A percentile compares a stretch with the other conserved stretches of the same genome.
These are phyloP conservation scores for Cytospora leucostoma DNA, from an alignment of 2,329 filamentous ascomycete genomes.

Conservation along the genomic window DNA sequence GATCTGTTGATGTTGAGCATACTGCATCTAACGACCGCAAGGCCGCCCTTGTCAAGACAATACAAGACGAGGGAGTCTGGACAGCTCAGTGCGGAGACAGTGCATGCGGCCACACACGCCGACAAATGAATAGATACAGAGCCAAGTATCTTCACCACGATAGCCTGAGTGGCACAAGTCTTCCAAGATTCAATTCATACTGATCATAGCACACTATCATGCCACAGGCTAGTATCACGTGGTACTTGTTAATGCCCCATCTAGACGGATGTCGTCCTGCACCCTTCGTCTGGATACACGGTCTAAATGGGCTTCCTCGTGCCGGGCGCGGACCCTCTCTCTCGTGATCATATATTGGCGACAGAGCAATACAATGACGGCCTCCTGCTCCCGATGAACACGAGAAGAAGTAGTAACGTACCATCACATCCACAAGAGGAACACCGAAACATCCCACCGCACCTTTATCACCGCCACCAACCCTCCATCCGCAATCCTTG, in stretches of 20 bases:
- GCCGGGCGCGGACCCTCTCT: too few species aligned
- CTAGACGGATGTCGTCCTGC: constrained; percentile 12
- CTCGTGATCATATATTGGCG: too few species aligned
- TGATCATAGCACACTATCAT: background rate
- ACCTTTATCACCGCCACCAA: background rate
- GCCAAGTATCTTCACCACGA: constrained; percentile 1
- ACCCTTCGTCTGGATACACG: background rate
- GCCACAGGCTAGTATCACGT: accelerated
- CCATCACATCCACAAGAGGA: constrained; percentile 42
- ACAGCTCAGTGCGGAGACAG: constrained; percentile 1
- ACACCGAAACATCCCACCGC: constrained; percentile 31
- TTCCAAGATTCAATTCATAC: background rate
- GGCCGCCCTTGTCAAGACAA: too few species aligned
- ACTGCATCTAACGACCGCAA: too few species aligned
- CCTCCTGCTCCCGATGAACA: too few species aligned
- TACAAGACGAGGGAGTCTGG: too few species aligned
- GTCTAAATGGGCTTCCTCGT: background rate
- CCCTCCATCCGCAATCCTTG: constrained; percentile 10
- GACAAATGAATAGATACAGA: background rate
- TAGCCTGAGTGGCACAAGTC: constrained; percentile 5
- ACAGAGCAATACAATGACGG: too few species aligned
- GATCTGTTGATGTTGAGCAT: too few species aligned
- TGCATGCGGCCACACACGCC: constrained; percentile 17
- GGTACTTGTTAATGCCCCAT: background rate
- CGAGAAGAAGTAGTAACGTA: too few species aligned